Percentiles rank a stretch among this genome's conserved stretches.
Evolutionary conservation across 164 flowering plant species (phyloP).

Genomic region (Stephania yunnanensis): DNA sequence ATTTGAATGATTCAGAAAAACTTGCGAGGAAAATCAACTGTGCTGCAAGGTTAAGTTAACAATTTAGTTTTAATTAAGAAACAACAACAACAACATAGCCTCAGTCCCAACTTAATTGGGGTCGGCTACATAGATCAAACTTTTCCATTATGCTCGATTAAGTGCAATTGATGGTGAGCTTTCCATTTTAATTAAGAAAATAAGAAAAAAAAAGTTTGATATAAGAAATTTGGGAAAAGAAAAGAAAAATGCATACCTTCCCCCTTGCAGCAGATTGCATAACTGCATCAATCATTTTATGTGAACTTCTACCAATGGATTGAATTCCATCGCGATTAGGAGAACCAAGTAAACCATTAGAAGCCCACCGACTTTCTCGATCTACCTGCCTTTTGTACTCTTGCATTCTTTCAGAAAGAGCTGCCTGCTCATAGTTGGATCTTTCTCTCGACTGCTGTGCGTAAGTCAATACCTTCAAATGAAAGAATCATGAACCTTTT

Average conservation of each 20-base stretch:
- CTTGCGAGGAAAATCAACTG: background rate
- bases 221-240: too few relatives aligned
- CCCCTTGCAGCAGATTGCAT: constrained; percentile 86
- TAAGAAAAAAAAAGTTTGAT: too few relatives aligned
- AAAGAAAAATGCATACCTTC: constrained; percentile 42
- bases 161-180: too few relatives aligned
- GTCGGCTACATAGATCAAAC: too few relatives aligned
- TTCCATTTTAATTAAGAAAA: background rate
- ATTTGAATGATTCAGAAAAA: constrained; percentile 7
- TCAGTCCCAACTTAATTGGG: background rate
- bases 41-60: background rate
- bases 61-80: too few relatives aligned
- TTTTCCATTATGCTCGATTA: too few relatives aligned
- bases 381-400: constrained; percentile 87
- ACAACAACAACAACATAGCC: background rate
- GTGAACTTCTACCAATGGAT: constrained; percentile 43
- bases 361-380: constrained; percentile 63
- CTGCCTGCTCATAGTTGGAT: constrained; percentile 86
- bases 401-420: constrained; percentile 88
- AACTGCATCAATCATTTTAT: constrained; percentile 51
- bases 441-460: constrained; percentile 92
- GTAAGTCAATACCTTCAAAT: constrained; percentile 80
- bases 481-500: constrained; percentile 1
- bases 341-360: constrained; percentile 61
- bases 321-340: constrained; percentile 46